These are phyloP conservation scores for Logfia minima DNA, from an alignment of 129 eudicot species.

Conservation along the genomic window DNA sequence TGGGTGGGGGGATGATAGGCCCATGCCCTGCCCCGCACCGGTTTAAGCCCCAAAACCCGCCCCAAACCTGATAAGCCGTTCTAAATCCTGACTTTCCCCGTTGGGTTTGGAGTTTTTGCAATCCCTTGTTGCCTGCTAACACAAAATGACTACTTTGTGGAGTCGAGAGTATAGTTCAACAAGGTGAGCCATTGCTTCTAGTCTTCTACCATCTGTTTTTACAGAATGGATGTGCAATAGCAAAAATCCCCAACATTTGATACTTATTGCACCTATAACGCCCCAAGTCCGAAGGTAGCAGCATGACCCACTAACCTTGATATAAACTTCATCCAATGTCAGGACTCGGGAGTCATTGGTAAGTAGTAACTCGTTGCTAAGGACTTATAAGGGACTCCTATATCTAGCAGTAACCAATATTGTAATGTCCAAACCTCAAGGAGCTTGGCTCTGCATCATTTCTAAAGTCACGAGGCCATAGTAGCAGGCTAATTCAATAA, in stretches of 20 bases:
- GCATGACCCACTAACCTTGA: not conserved
- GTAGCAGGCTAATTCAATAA: too few species aligned
- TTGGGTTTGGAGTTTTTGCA: too few species aligned
- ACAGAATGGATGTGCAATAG: not conserved
- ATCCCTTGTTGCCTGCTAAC: not conserved
- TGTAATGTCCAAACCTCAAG: not conserved
- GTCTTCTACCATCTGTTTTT: not conserved
- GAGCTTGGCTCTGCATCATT: not conserved
- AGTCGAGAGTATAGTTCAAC: not conserved
- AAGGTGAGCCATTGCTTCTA: not conserved
- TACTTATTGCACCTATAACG: slow-evolving; percentile 6
- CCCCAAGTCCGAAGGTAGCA: not conserved
- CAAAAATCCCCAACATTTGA: too few species aligned
- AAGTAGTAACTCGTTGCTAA: not conserved
- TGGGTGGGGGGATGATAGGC: too few species aligned
- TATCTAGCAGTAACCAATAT: not conserved
- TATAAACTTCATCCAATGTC: not conserved
- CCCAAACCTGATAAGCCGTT: too few species aligned
- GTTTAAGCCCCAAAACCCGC: too few species aligned
- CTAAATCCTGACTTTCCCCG: too few species aligned
- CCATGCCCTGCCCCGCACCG: too few species aligned
- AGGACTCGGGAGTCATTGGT: too few species aligned
- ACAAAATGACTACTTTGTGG: not conserved
- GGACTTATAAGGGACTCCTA: not conserved
- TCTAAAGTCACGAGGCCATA: not conserved